phyloP scores from a whole-genome alignment of 305 asterid genomes.

The Fraxinus dipetala region DNA sequence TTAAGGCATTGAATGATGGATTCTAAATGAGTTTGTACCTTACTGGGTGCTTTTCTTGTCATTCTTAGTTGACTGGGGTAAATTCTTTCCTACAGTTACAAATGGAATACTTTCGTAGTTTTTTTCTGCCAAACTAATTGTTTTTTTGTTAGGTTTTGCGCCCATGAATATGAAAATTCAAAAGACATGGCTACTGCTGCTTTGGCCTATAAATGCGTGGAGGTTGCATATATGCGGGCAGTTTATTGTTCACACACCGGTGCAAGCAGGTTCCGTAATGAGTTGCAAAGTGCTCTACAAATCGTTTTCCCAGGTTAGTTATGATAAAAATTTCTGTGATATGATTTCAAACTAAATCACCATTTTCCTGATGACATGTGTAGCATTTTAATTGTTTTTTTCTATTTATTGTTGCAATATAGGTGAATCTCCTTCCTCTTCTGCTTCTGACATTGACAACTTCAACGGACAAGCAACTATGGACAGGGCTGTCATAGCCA shows the following conservation, averaged over 20 bases:
- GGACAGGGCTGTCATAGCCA: conserved; percentile 63
- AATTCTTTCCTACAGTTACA: conserved; percentile 6
- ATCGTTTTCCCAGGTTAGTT: conserved; percentile 67
- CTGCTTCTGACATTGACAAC: conserved; percentile 94
- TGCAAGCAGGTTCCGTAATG: conserved; percentile 63
- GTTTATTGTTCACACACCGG: conserved; percentile 61
- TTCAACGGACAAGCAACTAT: conserved; percentile 62
- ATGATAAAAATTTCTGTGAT: neutral
- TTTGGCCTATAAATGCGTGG: conserved; percentile 90
- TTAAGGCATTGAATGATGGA: no score
- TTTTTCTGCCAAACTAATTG: conserved; percentile 24
- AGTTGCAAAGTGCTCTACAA: conserved; percentile 67
- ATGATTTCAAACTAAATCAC: conserved; percentile 11
- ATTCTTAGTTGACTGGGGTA: conserved; percentile 10
- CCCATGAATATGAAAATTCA: conserved; percentile 79
- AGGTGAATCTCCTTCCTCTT: conserved; percentile 99
- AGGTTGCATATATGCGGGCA: conserved; percentile 84
- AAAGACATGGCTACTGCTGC: conserved; percentile 93
- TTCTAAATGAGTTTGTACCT: neutral
- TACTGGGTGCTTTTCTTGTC: neutral
- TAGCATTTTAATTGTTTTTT: conserved; percentile 23
- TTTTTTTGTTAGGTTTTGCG: conserved; percentile 64
- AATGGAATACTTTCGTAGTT: conserved; percentile 17
- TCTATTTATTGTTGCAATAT: conserved; percentile 27
- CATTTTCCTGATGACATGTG: neutral